Evolutionary conservation across 1,284 basidiomycete species (phyloP), one percentile per base, ranked within the genome.

Genomic region (Fomes fomentarius): DNA sequence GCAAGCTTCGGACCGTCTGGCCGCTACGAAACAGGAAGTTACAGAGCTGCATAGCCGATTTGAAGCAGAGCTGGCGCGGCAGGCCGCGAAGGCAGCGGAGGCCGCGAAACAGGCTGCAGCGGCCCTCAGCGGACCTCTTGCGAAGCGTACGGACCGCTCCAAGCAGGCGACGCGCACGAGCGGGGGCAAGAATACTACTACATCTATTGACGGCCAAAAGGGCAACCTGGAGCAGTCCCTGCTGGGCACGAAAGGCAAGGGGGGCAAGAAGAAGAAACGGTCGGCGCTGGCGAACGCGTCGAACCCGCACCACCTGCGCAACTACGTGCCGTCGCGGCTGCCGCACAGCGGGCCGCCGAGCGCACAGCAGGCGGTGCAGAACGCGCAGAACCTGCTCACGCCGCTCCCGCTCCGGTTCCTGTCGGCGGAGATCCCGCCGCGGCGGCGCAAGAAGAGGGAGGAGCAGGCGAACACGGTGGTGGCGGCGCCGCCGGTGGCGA

Each of bases 291-390:
- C 92, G 26, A 94, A 94, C 69, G 90, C 90, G 47, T 90, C 90
- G 40, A 95, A 95, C 67, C 93, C 93, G 4, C 93, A 96, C 71
- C 93, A 94, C 73, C 79, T 94, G 43, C 80, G 89, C 64, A 95
- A 95, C 74, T 93, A 93, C 71, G 84, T 92, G 38, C 90, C 91
- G 22, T 91, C 90, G 49, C 80, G 91, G 12, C 73, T 92, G 54
- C 85, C 89, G 14, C 76, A 84, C 67, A 76, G 80, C n/a, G 78
- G 75, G 4, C 73, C 71, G 40, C 69, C 72, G 34, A 74, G 72
- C 61, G 60, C 73, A 26, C 66, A 71, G 17, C 72, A 75, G 65
- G 68, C 71, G 37, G 67, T 69, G 34, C 68, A 69, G 53, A 79
- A 76, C 42, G 67, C 71, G 46, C 75, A 79, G 65, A 81, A 78